phyloP scores from a whole-genome alignment of 1,139 yeast genomes.

The Saccharomyces hybrid region DNA sequence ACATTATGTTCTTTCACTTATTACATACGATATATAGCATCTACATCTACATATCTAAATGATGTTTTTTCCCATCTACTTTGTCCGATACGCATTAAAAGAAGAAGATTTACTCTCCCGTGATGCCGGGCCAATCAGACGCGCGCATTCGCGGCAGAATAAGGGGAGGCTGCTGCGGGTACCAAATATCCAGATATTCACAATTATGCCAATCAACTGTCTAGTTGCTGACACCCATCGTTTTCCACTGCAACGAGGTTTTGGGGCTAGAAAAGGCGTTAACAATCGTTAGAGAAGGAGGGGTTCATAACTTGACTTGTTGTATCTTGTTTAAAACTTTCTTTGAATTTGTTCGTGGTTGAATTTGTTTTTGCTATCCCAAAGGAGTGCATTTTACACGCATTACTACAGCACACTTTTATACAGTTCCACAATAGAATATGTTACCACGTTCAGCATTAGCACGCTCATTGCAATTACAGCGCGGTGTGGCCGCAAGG shows the following conservation, averaged over 20 bases:
- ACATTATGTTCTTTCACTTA: background rate
- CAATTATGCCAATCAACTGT: background rate
- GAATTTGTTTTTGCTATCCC: background rate
- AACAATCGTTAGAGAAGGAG: background rate
- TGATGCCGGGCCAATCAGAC: background rate
- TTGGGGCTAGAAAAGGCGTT: background rate
- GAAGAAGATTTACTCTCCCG: background rate
- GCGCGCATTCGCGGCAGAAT: background rate
- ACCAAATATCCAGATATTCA: background rate
- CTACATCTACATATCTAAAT: background rate
- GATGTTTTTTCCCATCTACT: background rate
- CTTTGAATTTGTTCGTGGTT: background rate
- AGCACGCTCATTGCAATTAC: constrained; percentile 25
- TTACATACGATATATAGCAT: background rate
- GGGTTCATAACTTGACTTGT: background rate
- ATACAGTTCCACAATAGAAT: constrained; percentile 10
- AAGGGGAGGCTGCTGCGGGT: background rate
- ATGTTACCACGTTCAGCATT: constrained; percentile 26
- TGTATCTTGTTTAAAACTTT: background rate
- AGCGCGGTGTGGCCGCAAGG: constrained; percentile 33
- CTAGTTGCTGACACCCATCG: background rate
- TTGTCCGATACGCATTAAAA: background rate
- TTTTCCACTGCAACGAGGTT: background rate
- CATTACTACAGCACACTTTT: background rate
- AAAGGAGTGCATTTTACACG: background rate